These are phyloP conservation scores for Naganishia cerealis DNA, from an alignment of 1,284 basidiomycete species.

Conservation along the genomic window DNA sequence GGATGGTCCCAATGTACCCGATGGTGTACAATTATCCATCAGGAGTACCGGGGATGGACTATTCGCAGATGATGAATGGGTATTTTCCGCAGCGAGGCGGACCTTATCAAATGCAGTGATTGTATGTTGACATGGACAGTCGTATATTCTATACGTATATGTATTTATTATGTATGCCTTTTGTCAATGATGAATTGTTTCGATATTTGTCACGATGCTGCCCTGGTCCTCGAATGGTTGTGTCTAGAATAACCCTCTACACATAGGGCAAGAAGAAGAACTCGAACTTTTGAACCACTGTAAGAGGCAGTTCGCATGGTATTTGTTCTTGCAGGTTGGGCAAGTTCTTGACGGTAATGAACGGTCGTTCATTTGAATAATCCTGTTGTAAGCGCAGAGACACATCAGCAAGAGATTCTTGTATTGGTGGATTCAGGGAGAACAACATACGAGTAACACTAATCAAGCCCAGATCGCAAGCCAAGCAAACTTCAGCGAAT, in stretches of 20 bases:
- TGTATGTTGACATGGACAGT: background rate
- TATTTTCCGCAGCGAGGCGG: background rate
- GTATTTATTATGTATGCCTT: background rate
- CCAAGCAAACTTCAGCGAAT: background rate
- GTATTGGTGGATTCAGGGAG: background rate
- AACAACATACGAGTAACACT: constrained; percentile 76
- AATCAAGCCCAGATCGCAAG: background rate
- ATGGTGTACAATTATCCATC: constrained; percentile 9
- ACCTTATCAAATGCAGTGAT: background rate
- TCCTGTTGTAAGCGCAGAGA: constrained; percentile 58
- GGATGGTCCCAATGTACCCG: constrained; percentile 15
- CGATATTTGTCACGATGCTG: background rate
- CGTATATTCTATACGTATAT: background rate
- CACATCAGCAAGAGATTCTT: constrained; percentile 5
- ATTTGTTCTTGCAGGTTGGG: constrained; percentile 90
- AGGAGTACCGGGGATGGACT: constrained; percentile 10
- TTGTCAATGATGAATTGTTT: background rate
- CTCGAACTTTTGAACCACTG: constrained; percentile 91
- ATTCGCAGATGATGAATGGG: constrained; percentile 10
- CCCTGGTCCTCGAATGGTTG: background rate
- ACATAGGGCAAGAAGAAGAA: constrained; percentile 85
- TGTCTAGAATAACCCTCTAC: constrained; percentile 62
- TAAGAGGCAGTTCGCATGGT: constrained; percentile 89
- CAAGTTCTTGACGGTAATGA: constrained; percentile 88
- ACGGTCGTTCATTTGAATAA: constrained; percentile 88